Conservation (phyloP, 768 basidiomycete genomes). For the Boletellus ananiceps region DNA sequence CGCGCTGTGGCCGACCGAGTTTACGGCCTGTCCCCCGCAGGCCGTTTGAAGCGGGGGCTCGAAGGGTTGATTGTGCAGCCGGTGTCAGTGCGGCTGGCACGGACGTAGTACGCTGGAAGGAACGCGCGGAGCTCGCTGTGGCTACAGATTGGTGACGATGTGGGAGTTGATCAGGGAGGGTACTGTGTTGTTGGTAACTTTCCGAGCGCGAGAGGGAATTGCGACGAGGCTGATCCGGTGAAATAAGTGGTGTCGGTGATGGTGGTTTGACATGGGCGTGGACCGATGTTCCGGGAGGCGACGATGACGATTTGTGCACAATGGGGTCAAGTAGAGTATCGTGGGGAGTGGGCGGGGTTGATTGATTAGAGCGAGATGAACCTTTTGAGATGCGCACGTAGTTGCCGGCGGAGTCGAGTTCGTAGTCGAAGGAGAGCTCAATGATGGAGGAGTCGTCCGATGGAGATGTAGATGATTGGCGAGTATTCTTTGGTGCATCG, state of each 20-base stretch:
- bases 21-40: slow-evolving; percentile 34
- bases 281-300: slow-evolving; percentile 20
- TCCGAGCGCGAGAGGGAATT: slow-evolving; percentile 63
- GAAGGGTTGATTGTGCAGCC: slow-evolving; percentile 25
- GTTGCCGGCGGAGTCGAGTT: slow-evolving; percentile 42
- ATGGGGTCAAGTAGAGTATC: slow-evolving; percentile 29
- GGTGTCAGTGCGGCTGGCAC: slow-evolving; percentile 43
- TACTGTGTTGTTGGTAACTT: slow-evolving; percentile 43
- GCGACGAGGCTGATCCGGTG: slow-evolving; percentile 39
- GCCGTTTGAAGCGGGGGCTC: slow-evolving; percentile 30
- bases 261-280: slow-evolving; percentile 25
- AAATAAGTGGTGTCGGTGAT: slow-evolving; percentile 34
- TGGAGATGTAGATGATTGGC: slow-evolving; percentile 32
- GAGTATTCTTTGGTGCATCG: slow-evolving; percentile 30
- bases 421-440: slow-evolving; percentile 47
- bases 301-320: slow-evolving; percentile 21
- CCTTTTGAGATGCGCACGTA: slow-evolving; percentile 45
- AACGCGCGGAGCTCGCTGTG: slow-evolving; percentile 35
- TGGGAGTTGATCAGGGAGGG: slow-evolving; percentile 28
- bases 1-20: slow-evolving; percentile 32
- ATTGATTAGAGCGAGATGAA: slow-evolving; percentile 33
- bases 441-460: slow-evolving; percentile 45
- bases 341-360: slow-evolving; percentile 40
- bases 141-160: slow-evolving; percentile 26
- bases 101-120: slow-evolving; percentile 65